Percentiles rank a stretch among this genome's conserved stretches.
Conservation (phyloP, 2,329 filamentous ascomycete genomes). For the Diaporthe ampelina region DNA sequence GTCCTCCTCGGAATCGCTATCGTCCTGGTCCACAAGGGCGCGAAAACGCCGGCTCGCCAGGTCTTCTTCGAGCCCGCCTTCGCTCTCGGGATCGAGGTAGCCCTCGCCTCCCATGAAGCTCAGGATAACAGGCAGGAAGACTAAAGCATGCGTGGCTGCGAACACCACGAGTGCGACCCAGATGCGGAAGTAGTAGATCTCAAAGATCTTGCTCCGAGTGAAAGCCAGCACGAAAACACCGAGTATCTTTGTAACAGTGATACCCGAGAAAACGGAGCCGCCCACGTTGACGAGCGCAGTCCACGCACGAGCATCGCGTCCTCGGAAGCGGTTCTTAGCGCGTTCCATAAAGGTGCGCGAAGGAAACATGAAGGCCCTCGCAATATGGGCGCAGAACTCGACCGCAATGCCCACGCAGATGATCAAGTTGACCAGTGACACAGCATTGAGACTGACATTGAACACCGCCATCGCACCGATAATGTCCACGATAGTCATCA, state of each 20-base stretch:
- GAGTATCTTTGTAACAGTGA: slow-evolving; percentile 94
- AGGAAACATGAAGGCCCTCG: slow-evolving; percentile 95
- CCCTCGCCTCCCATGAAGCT: slow-evolving; percentile 89
- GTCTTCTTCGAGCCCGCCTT: slow-evolving; percentile 92
- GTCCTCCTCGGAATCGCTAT: slow-evolving; percentile 81
- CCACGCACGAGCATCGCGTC: slow-evolving; percentile 89
- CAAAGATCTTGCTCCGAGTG: slow-evolving; percentile 97
- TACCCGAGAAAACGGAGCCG: slow-evolving; percentile 93
- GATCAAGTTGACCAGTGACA: slow-evolving; percentile 94
- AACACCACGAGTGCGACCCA: slow-evolving; percentile 94
- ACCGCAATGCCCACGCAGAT: slow-evolving; percentile 98
- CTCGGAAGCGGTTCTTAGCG: slow-evolving; percentile 82
- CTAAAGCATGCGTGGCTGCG: slow-evolving; percentile 87
- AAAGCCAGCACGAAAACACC: slow-evolving; percentile 94
- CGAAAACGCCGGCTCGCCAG: slow-evolving; percentile 84
- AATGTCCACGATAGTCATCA: slow-evolving; percentile 95
- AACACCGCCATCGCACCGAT: slow-evolving; percentile 94
- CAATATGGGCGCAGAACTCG: slow-evolving; percentile 98
- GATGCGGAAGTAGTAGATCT: slow-evolving; percentile 98
- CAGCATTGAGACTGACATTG: slow-evolving; percentile 91
- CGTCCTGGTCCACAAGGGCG: slow-evolving; percentile 81
- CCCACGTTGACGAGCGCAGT: slow-evolving; percentile 95
- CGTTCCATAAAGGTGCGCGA: slow-evolving; percentile 85
- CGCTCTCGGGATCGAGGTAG: slow-evolving; percentile 88
- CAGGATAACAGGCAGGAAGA: slow-evolving; percentile 92